A percentile compares a stretch with the other conserved stretches of the same genome.
These are phyloP conservation scores for Stellera chamaejasme DNA, from an alignment of 345 rosid genomes.

Conservation along the genomic window DNA sequence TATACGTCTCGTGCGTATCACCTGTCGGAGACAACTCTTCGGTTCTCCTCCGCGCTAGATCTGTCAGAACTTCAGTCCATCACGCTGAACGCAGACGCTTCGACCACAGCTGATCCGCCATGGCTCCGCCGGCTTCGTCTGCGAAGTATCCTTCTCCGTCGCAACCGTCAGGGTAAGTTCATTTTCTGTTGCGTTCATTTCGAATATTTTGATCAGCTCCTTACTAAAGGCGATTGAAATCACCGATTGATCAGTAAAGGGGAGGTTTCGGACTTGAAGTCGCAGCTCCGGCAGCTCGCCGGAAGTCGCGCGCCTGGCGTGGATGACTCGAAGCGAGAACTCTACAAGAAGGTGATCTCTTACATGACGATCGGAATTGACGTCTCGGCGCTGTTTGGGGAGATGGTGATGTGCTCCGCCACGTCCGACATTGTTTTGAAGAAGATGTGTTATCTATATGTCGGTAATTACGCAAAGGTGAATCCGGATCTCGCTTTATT, in stretches of 20 bases:
- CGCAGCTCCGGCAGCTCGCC: conserved; percentile 94
- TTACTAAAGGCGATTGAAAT: conserved; percentile 1
- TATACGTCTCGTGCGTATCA: too few species aligned
- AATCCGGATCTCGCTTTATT: conserved; percentile 90
- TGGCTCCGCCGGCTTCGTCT: conserved; percentile 88
- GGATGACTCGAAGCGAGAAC: conserved; percentile 93
- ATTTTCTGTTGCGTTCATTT: conserved; percentile 1
- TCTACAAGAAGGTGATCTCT: conserved; percentile 91
- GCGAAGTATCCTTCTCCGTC: conserved; percentile 84
- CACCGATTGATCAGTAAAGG: conserved; percentile 51
- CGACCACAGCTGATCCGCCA: conserved; percentile 18
- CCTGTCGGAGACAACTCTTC: too few species aligned
- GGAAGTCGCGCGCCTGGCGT: conserved; percentile 93
- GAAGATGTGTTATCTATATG: conserved; percentile 97
- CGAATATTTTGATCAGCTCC: neutral
- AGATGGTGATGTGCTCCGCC: conserved; percentile 99
- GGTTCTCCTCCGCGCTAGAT: conserved; percentile 14
- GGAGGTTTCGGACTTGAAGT: conserved; percentile 86
- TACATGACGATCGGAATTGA: conserved; percentile 94
- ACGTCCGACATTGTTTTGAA: conserved; percentile 96
- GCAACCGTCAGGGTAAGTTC: conserved; percentile 89
- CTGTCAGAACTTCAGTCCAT: conserved; percentile 19
- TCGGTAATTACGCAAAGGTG: conserved; percentile 93
- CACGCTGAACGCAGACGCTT: conserved; percentile 10
- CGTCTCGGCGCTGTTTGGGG: conserved; percentile 87